phyloP scores from a whole-genome alignment of 2,329 filamentous ascomycete genomes.

The Cladosporium austrohemisphaericum region DNA sequence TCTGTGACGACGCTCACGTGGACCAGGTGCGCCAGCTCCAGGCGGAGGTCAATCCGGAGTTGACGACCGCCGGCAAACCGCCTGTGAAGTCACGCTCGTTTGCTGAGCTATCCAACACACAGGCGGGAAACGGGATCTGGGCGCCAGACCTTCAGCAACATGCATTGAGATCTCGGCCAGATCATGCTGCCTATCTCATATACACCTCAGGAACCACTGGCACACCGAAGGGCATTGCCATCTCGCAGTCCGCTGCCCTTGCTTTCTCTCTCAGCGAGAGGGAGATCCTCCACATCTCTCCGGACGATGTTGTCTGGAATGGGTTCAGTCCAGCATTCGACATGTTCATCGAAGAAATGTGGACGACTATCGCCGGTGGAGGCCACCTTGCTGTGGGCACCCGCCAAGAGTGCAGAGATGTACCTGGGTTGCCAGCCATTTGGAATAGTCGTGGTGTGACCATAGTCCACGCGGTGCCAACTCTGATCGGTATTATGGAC shows the following conservation, averaged over 20 bases:
- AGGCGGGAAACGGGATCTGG: too few relatives aligned
- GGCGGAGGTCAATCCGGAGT: conserved; percentile 8
- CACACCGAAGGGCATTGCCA: conserved; percentile 27
- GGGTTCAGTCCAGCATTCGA: conserved; percentile 22
- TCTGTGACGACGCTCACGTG: conserved; percentile 20
- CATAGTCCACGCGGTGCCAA: conserved; percentile 24
- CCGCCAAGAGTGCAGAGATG: conserved; percentile 21
- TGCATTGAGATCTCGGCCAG: not conserved
- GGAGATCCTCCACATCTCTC: conserved; percentile 20
- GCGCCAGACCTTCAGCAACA: not conserved
- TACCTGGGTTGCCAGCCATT: conserved; percentile 18
- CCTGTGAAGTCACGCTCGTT: conserved; percentile 17
- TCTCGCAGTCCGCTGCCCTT: conserved; percentile 18
- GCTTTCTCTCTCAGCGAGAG: conserved; percentile 19
- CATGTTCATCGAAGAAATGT: conserved; percentile 28
- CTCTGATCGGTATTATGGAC: conserved; percentile 18
- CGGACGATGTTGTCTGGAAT: conserved; percentile 1
- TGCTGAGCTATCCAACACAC: conserved; percentile 9
- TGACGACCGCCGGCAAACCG: conserved; percentile 1
- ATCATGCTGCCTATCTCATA: conserved; percentile 27
- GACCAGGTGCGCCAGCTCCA: conserved; percentile 19
- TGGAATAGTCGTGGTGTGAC: conserved; percentile 21
- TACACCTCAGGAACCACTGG: conserved; percentile 30
- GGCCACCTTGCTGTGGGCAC: conserved; percentile 23
- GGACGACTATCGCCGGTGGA: conserved; percentile 24